A percentile compares a stretch with the other conserved stretches of the same genome.
phyloP scores from a whole-genome alignment of 306 rosid genomes.

The Fagus crenata region DNA sequence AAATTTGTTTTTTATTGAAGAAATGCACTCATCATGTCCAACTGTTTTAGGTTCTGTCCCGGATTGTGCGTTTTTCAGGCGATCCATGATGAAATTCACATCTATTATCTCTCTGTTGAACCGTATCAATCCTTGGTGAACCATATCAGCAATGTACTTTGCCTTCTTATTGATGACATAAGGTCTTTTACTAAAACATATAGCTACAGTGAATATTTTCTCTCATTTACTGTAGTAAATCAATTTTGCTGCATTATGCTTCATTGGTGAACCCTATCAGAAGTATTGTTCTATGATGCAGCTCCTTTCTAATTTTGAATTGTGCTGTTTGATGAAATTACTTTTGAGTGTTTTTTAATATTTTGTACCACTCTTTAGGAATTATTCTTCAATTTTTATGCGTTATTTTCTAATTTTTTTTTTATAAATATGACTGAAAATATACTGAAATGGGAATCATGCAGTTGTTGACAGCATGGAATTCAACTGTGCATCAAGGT shows the following conservation, averaged over 20 bases:
- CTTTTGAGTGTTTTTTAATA: background rate
- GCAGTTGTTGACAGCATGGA: conserved; percentile 84
- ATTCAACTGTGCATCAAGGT: conserved; percentile 41
- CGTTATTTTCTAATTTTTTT: background rate
- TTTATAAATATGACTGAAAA: conserved; percentile 6
- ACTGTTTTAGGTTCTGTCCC: background rate
- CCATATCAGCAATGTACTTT: conserved; percentile 6
- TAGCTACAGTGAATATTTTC: background rate
- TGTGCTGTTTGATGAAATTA: background rate
- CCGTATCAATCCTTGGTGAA: background rate
- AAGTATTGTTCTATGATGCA: background rate
- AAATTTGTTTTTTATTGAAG: background rate
- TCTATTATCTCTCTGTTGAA: background rate
- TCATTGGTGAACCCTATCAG: background rate
- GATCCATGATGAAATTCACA: background rate
- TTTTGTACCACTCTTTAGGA: background rate
- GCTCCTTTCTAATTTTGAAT: background rate
- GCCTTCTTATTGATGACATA: background rate
- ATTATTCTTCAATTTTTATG: background rate
- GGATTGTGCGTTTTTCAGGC: background rate
- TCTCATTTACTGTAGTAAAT: background rate
- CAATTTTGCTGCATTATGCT: background rate
- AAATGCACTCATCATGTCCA: background rate
- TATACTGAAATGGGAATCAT: conserved; percentile 24
- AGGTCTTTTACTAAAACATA: background rate